Evolutionary conservation across 2,329 filamentous ascomycete genomes (phyloP).

Genomic region (Sporothrix schenckii): DNA sequence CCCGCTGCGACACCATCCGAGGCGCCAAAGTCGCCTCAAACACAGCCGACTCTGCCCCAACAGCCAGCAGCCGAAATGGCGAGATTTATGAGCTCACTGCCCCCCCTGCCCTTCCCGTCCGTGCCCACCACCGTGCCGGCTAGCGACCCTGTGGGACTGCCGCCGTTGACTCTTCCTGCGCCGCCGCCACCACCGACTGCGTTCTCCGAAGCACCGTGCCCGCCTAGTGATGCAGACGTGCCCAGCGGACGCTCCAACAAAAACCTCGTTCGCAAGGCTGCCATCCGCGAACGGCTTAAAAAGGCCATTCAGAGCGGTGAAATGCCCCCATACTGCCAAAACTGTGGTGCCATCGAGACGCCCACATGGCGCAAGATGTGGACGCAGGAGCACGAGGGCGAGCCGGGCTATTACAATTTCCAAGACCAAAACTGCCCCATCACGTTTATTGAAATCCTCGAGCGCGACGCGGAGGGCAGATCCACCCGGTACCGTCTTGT

Average conservation of each 20-base stretch:
- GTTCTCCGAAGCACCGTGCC: slow-evolving; percentile 48
- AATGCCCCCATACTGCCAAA: slow-evolving; percentile 85
- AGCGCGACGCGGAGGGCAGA: slow-evolving; percentile 64
- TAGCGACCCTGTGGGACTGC: slow-evolving; percentile 50
- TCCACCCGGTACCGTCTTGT: slow-evolving; percentile 71
- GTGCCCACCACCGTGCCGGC: slow-evolving; percentile 43
- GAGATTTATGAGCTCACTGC: neutral
- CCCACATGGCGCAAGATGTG: slow-evolving; percentile 95
- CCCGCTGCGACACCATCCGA: neutral
- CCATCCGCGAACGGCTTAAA: slow-evolving; percentile 62
- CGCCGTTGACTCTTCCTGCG: slow-evolving; percentile 40
- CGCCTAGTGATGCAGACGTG: slow-evolving; percentile 49
- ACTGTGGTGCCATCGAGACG: slow-evolving; percentile 94
- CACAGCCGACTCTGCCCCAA: slow-evolving; percentile 30
- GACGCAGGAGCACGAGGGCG: slow-evolving; percentile 72
- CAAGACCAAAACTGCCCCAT: slow-evolving; percentile 73
- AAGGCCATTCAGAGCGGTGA: slow-evolving; percentile 73
- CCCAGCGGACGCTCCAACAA: slow-evolving; percentile 59
- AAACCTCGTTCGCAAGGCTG: slow-evolving; percentile 65
- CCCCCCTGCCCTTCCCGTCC: neutral
- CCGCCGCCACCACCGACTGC: slow-evolving; percentile 40
- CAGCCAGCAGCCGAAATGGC: slow-evolving; percentile 19
- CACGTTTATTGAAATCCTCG: slow-evolving; percentile 71
- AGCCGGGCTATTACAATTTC: slow-evolving; percentile 69
- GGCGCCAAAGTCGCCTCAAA: slow-evolving; percentile 17